Percentiles rank a stretch among this genome's conserved stretches.
Evolutionary conservation across 345 rosid species (phyloP).

Genomic region (Chamaenerion angustifolium): DNA sequence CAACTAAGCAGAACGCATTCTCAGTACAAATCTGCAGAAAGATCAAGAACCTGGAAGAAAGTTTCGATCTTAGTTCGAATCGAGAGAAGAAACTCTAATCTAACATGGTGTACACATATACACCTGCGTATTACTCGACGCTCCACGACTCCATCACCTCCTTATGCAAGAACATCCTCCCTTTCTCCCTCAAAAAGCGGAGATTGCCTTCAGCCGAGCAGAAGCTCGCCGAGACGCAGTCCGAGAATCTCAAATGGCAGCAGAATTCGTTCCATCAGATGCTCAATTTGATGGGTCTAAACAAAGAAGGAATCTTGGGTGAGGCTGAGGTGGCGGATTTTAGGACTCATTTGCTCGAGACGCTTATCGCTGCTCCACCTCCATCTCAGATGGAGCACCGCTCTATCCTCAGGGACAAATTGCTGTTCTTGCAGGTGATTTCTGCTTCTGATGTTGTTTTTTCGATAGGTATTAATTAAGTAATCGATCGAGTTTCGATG

Average conservation of each 20-base stretch:
- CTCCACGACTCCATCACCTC: slow-evolving; percentile 69
- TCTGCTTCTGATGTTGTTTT: neutral
- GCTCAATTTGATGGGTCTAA: slow-evolving; percentile 53
- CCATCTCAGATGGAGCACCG: slow-evolving; percentile 34
- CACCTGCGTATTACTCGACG: slow-evolving; percentile 61
- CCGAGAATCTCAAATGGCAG: slow-evolving; percentile 77
- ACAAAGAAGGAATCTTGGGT: slow-evolving; percentile 49
- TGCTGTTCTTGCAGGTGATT: slow-evolving; percentile 59
- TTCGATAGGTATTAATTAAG: too few species aligned
- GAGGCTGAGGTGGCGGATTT: slow-evolving; percentile 45
- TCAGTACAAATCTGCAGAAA: too few species aligned
- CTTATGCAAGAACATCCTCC: slow-evolving; percentile 62
- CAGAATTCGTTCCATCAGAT: slow-evolving; percentile 71
- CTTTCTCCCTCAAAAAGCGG: slow-evolving; percentile 51
- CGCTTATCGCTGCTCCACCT: slow-evolving; percentile 31
- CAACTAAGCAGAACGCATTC: too few species aligned
- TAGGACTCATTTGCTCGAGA: slow-evolving; percentile 46
- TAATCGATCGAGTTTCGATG: too few species aligned
- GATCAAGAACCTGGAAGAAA: too few species aligned
- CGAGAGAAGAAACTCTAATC: too few species aligned
- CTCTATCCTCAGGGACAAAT: slow-evolving; percentile 39
- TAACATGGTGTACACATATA: slow-evolving; percentile 49
- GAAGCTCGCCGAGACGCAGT: slow-evolving; percentile 41
- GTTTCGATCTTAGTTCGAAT: too few species aligned
- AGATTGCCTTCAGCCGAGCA: slow-evolving; percentile 37